Conservation (phyloP, 805 yeast species). For the Nakazawaea laoshanensis region DNA sequence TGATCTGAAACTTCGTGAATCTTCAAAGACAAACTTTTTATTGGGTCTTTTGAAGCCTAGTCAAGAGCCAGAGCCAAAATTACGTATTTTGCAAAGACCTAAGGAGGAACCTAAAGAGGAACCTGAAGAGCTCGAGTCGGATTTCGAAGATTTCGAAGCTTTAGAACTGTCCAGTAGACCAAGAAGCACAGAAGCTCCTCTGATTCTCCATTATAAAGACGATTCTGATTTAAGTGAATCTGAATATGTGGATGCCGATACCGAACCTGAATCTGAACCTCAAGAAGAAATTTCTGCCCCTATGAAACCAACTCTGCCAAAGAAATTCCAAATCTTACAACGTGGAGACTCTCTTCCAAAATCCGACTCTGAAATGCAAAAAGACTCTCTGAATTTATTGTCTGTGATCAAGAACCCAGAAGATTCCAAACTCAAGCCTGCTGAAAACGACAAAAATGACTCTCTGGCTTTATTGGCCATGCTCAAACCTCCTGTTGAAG, state of each 20-base stretch:
- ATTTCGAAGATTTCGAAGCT: slow-evolving; percentile 10
- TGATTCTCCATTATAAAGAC: slow-evolving; percentile 1
- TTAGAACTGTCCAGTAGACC: slow-evolving; percentile 2
- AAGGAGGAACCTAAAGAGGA: neutral
- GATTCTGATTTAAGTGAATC: slow-evolving; percentile 7
- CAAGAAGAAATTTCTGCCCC: neutral
- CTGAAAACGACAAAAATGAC: slow-evolving; percentile 2
- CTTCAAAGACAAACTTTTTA: slow-evolving; percentile 13
- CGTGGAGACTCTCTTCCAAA: neutral
- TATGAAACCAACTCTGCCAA: neutral
- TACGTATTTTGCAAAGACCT: slow-evolving; percentile 5
- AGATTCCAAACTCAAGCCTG: no score
- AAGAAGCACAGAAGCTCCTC: neutral
- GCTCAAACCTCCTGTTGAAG: no score
- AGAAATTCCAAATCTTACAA: neutral
- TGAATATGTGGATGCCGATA: slow-evolving; percentile 2
- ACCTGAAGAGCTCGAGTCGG: slow-evolving; percentile 4
- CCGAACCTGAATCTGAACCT: neutral
- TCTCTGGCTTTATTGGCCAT: slow-evolving; percentile 9
- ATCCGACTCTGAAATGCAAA: neutral
- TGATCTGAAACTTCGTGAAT: slow-evolving; percentile 4
- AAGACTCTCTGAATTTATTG: neutral
- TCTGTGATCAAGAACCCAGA: neutral
- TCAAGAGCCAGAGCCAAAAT: neutral
- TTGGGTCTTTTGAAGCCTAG: slow-evolving; percentile 12